A percentile compares a stretch with the other conserved stretches of the same genome.
phyloP scores from a whole-genome alignment of 2,329 filamentous ascomycete species.

The Cladosporium sp. region DNA sequence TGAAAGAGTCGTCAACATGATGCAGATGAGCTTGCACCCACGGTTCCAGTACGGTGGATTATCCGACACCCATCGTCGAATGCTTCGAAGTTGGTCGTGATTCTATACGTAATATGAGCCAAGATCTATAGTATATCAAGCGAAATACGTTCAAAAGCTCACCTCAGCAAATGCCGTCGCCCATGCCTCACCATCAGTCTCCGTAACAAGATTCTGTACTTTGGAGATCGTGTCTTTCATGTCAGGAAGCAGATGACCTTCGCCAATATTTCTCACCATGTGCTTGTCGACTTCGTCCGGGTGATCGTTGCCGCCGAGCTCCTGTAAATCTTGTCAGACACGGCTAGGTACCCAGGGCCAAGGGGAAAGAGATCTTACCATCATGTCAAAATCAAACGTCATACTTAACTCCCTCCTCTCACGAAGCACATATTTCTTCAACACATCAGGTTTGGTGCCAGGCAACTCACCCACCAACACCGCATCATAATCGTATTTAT shows the following conservation, averaged over 20 bases:
- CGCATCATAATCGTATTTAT: slow-evolving; percentile 38
- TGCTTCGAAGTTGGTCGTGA: slow-evolving; percentile 59
- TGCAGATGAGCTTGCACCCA: slow-evolving; percentile 57
- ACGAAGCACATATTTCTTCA: slow-evolving; percentile 3
- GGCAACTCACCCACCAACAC: slow-evolving; percentile 46
- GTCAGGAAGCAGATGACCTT: slow-evolving; percentile 25
- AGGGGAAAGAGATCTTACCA: slow-evolving; percentile 1
- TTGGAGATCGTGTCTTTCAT: slow-evolving; percentile 25
- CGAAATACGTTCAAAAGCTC: slow-evolving; percentile 49
- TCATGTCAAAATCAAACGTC: slow-evolving; percentile 14
- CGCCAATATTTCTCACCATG: slow-evolving; percentile 7
- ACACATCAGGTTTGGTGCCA: slow-evolving; percentile 5
- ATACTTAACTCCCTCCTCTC: slow-evolving; percentile 10
- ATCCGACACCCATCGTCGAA: slow-evolving; percentile 35
- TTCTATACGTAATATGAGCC: slow-evolving; percentile 57
- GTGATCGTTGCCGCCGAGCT: slow-evolving; percentile 12
- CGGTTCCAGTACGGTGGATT: slow-evolving; percentile 37
- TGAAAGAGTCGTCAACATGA: slow-evolving; percentile 53
- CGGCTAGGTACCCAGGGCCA: neutral
- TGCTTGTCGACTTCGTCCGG: slow-evolving; percentile 13
- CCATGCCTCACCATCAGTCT: slow-evolving; percentile 41
- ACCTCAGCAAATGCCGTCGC: slow-evolving; percentile 11
- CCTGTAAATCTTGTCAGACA: neutral
- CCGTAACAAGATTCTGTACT: slow-evolving; percentile 46
- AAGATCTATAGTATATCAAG: neutral